A percentile compares a stretch with the other conserved stretches of the same genome.
Conservation (phyloP, 495 filamentous ascomycete species). For the Xylaria scruposa region DNA sequence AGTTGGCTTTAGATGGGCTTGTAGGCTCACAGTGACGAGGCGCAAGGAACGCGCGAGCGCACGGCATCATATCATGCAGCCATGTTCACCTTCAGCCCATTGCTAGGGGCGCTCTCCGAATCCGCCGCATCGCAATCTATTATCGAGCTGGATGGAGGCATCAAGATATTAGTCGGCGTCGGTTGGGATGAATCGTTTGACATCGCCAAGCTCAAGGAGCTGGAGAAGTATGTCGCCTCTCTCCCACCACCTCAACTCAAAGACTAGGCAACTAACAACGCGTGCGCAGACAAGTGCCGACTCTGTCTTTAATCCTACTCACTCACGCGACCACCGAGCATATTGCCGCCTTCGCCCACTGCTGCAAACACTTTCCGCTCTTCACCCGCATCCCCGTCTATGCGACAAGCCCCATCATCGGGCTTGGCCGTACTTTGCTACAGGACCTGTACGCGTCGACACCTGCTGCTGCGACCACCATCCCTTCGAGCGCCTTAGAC, state of each 20-base stretch:
- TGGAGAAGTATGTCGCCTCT: slow-evolving; percentile 75
- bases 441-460: slow-evolving; percentile 93
- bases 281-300: slow-evolving; percentile 74
- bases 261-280: slow-evolving; percentile 13
- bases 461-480: slow-evolving; percentile 81
- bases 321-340: slow-evolving; percentile 92
- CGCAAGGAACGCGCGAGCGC: slow-evolving; percentile 10
- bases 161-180: slow-evolving; percentile 93
- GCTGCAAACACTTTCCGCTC: slow-evolving; percentile 92
- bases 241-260: slow-evolving; percentile 1
- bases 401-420: slow-evolving; percentile 90
- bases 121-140: slow-evolving; percentile 92
- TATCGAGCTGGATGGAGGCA: slow-evolving; percentile 92
- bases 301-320: slow-evolving; percentile 90
- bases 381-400: slow-evolving; percentile 96
- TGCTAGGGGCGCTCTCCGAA: slow-evolving; percentile 87
- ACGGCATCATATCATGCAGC: slow-evolving; percentile 34
- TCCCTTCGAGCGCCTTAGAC: slow-evolving; percentile 70
- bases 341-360: slow-evolving; percentile 92
- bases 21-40: slow-evolving; percentile 8
- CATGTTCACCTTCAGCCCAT: slow-evolving; percentile 96
- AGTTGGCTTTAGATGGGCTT: slow-evolving; percentile 10
- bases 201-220: slow-evolving; percentile 74
- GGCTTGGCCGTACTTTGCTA: slow-evolving; percentile 85
- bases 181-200: slow-evolving; percentile 96